Base-by-base conservation (phyloP, 306 rosid species). In the Vicia sativa region DNA sequence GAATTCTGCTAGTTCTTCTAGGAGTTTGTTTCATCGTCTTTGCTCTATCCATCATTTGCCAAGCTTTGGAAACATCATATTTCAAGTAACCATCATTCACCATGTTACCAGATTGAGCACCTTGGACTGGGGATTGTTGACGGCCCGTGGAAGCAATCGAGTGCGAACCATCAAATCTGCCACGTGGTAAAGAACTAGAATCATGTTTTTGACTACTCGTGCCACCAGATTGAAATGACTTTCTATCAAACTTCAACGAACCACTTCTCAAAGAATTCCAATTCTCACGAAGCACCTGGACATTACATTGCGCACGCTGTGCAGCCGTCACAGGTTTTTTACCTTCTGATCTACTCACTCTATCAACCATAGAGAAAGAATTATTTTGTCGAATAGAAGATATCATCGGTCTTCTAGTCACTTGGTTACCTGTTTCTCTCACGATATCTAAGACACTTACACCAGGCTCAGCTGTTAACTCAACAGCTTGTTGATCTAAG, bases 11-110 rank as follows among this genome's bases (percentile, higher is more conserved):
- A 19, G 73, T 55, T 65, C 75, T 77, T 48, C 60, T 74, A 13
- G n/a, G 72, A 66, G 55, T 25, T 35, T 4, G 42, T 54, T 42
- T 69, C 60, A 44, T 65, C 34, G 59, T 62, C 79, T 79, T 89
- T 18, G 91, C 97, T 67, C 59, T 79, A 14, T 80, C 79, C 86
- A 89, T 49, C 96, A 87, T 92, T 77, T 81, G 82, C 97, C 97
- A 89, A 35, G 97, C 97, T 83, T 76, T 85, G 37, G 81, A 73
- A 18, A 76, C 72, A 78, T 83, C 96, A 71, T 83, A 88, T 45
- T 43, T 13, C 14, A 53, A 59, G 68, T 52, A 61, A 74, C 58
- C 38, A 62, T 67, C 67, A 59, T 11, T 50, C 16, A 2, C 10
- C 35, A 7, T 43, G 35, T 26, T 63, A 39, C 42, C 41, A 56